phyloP scores from a whole-genome alignment of 768 basidiomycete genomes.

The Atractiella rhizophila region DNA sequence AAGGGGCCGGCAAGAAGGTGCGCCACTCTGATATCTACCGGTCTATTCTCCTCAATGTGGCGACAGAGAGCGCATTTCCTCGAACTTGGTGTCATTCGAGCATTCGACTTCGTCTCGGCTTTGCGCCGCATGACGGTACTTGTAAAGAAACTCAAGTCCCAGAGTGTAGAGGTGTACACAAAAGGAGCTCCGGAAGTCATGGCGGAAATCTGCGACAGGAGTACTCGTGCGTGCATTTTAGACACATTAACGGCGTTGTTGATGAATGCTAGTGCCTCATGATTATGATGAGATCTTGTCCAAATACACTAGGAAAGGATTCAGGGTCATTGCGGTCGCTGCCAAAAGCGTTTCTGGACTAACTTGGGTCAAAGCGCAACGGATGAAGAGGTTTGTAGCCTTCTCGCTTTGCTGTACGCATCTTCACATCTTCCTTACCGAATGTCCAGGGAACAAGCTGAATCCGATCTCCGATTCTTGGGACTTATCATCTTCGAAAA shows the following conservation, averaged over 20 bases:
- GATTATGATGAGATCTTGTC: slow-evolving; percentile 56
- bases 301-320: background rate
- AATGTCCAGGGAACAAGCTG: slow-evolving; percentile 57
- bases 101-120: slow-evolving; percentile 85
- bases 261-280: slow-evolving; percentile 36
- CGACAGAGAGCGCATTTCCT: slow-evolving; percentile 78
- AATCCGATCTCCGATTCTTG: slow-evolving; percentile 65
- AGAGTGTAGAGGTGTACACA: slow-evolving; percentile 89
- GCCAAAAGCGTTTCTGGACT: slow-evolving; percentile 56
- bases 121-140: slow-evolving; percentile 91
- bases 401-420: too few relatives aligned
- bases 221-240: slow-evolving; percentile 44
- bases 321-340: background rate
- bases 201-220: slow-evolving; percentile 71
- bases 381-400: slow-evolving; percentile 54
- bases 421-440: too few relatives aligned
- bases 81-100: slow-evolving; percentile 82
- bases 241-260: background rate
- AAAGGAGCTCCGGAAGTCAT: slow-evolving; percentile 99
- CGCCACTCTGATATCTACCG: slow-evolving; percentile 5
- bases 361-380: slow-evolving; percentile 90
- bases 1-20: slow-evolving; percentile 46
- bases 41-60: background rate
- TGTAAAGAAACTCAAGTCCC: slow-evolving; percentile 78
- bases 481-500: slow-evolving; percentile 96